These are phyloP conservation scores for Dactylellina parvicollis DNA, from an alignment of 2,329 filamentous ascomycete species.

Conservation along the genomic window DNA sequence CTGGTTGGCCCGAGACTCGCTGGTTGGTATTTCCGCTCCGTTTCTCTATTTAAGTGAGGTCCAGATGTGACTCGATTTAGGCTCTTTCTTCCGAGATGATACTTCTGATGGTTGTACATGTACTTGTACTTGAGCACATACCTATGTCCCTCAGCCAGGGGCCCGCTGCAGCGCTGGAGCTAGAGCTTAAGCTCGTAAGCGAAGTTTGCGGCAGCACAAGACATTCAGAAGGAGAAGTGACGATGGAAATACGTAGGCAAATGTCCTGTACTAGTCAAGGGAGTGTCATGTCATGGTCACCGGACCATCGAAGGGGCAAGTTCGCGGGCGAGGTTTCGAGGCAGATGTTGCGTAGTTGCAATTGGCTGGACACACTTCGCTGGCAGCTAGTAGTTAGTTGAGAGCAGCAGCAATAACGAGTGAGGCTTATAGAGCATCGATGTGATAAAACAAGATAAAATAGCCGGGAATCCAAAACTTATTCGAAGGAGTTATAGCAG, in stretches of 20 bases:
- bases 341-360: constrained; percentile 5
- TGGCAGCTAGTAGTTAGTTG: not conserved
- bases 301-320: constrained; percentile 29
- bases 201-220: too few relatives aligned
- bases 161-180: not conserved
- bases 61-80: constrained; percentile 1
- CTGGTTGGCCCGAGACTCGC: not conserved
- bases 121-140: too few relatives aligned
- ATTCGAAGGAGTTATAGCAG: constrained; percentile 8
- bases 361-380: too few relatives aligned
- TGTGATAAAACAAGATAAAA: constrained; percentile 20
- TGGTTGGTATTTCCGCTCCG: not conserved
- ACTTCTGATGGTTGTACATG: too few relatives aligned
- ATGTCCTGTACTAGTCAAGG: not conserved
- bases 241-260: not conserved
- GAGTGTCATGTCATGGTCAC: constrained; percentile 9
- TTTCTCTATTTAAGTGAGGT: not conserved
- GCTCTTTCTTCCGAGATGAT: not conserved
- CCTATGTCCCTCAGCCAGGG: not conserved
- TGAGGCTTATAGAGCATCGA: too few relatives aligned
- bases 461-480: constrained; percentile 24
- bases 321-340: constrained; percentile 16
- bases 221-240: not conserved
- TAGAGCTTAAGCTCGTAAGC: too few relatives aligned
- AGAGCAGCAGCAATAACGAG: not conserved